Percentiles rank a stretch among this genome's conserved stretches.
Evolutionary conservation across 345 rosid genomes (phyloP).

Genomic region (Eucalyptus cloeziana): DNA sequence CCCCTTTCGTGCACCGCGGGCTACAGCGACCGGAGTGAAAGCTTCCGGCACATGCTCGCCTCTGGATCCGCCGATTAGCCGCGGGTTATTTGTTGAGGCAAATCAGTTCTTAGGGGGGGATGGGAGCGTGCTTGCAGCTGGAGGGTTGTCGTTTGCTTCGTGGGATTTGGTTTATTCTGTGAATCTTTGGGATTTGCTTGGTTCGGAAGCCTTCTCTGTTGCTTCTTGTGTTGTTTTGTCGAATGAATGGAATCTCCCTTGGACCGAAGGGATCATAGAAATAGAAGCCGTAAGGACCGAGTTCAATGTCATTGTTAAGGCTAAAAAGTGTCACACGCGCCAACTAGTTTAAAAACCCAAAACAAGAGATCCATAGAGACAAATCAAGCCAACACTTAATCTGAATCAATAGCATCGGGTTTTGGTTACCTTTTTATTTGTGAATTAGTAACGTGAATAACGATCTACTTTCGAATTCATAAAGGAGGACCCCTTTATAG

Average conservation of each 20-base stretch:
- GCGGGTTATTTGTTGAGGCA: not conserved
- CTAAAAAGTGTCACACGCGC: accelerated
- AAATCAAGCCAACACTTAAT: not conserved
- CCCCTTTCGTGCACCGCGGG: not conserved
- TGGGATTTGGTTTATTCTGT: not conserved
- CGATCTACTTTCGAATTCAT: not conserved
- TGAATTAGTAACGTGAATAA: not conserved
- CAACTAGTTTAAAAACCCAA: not conserved
- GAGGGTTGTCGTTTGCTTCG: not conserved
- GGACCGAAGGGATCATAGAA: accelerated
- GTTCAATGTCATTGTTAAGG: not conserved
- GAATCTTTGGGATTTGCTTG: not conserved
- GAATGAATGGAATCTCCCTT: not conserved
- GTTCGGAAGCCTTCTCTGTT: not conserved
- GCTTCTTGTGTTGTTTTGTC: not conserved
- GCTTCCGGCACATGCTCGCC: not conserved
- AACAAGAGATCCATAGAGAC: not conserved
- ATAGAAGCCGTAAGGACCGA: not conserved
- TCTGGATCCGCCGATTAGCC: not conserved
- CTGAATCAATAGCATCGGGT: accelerated
- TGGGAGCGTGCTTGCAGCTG: not conserved
- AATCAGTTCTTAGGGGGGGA: not conserved
- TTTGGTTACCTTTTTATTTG: accelerated
- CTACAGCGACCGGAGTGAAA: not conserved
- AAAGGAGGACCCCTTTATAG: not conserved